These are phyloP conservation scores for Pseudogymnoascus sp. DNA, from an alignment of 2,329 filamentous ascomycete genomes.

Conservation along the genomic window DNA sequence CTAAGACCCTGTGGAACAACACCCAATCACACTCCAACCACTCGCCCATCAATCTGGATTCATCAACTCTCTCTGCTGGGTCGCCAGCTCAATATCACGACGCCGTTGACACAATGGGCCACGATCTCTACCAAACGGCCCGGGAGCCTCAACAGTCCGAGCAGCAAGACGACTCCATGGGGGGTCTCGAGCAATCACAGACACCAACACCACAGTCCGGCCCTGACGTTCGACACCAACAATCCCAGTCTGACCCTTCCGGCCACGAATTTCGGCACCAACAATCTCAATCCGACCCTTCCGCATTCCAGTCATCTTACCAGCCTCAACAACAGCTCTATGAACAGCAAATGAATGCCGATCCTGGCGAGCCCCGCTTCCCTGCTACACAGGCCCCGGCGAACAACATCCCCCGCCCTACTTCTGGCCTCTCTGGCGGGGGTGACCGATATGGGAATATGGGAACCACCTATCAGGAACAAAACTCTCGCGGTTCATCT, in stretches of 20 bases:
- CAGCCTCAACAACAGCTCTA: conserved; percentile 20
- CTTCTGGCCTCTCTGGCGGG: conserved; percentile 26
- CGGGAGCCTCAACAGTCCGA: conserved; percentile 24
- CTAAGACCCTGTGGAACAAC: conserved; percentile 5
- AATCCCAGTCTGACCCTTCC: conserved; percentile 23
- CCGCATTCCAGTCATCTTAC: conserved; percentile 25
- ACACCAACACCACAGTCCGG: conserved; percentile 22
- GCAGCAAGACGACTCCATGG: conserved; percentile 24
- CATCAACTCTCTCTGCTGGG: conserved; percentile 39
- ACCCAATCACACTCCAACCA: conserved; percentile 7
- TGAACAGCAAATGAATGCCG: conserved; percentile 13
- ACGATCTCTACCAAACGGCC: conserved; percentile 36
- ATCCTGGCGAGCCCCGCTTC: conserved; percentile 23
- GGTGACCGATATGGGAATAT: conserved; percentile 24
- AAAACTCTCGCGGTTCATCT: conserved; percentile 23
- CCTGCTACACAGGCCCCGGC: conserved; percentile 25
- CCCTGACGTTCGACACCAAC: conserved; percentile 20
- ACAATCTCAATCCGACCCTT: conserved; percentile 9
- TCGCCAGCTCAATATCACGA: conserved; percentile 45
- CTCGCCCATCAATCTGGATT: conserved; percentile 40
- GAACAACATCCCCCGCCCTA: conserved; percentile 25
- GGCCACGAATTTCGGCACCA: neutral
- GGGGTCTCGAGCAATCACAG: conserved; percentile 25
- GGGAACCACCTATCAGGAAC: conserved; percentile 25
- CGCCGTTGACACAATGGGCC: conserved; percentile 38